Conservation (phyloP, 192 early-diverging fungal genomes). For the Coemansia sp. region DNA sequence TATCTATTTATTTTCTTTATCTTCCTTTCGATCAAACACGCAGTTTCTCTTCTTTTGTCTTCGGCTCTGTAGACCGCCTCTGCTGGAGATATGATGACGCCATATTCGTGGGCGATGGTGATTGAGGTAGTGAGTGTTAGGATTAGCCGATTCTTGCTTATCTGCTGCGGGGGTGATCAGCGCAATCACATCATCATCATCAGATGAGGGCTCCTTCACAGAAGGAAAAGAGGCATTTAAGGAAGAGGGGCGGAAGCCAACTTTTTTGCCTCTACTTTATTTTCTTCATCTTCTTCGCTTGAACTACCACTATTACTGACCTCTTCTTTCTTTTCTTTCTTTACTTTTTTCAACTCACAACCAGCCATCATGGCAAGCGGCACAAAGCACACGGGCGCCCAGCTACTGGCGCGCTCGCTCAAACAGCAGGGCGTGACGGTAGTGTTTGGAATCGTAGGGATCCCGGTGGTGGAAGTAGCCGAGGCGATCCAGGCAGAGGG, state of each 20-base stretch:
- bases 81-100: too few relatives aligned
- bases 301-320: neutral
- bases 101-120: neutral
- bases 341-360: neutral
- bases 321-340: neutral
- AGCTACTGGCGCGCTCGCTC: conserved; percentile 60
- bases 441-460: conserved; percentile 77
- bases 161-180: too few relatives aligned
- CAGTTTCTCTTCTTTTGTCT: neutral
- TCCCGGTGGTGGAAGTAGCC: conserved; percentile 74
- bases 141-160: too few relatives aligned
- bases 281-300: neutral
- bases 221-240: too few relatives aligned
- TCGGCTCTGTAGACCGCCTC: too few relatives aligned
- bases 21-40: conserved; percentile 9
- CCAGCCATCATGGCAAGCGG: neutral
- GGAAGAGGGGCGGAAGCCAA: too few relatives aligned
- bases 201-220: too few relatives aligned
- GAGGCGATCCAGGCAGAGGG: conserved; percentile 70
- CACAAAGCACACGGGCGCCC: conserved; percentile 51
- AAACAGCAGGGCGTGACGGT: conserved; percentile 62
- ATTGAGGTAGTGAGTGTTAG: neutral
- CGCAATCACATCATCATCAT: too few relatives aligned
- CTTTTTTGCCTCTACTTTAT: too few relatives aligned
- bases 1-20: neutral